Percentiles rank a stretch among this genome's conserved stretches.
These are phyloP conservation scores for Leersia perrieri DNA, from an alignment of 176 grass and related monocot species.

Conservation along the genomic window DNA sequence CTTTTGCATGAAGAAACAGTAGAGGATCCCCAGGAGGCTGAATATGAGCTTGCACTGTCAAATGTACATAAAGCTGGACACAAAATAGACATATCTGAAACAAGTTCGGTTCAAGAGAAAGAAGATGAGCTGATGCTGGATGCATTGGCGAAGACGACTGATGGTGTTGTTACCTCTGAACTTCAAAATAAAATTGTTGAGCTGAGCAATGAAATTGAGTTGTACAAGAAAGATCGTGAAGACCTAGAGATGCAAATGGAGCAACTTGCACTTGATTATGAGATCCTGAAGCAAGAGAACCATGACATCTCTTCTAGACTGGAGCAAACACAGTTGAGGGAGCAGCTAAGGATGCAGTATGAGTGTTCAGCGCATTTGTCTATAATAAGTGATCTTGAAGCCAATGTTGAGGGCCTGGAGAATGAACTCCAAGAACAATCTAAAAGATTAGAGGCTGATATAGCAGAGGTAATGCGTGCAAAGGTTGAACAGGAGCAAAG, in stretches of 20 bases:
- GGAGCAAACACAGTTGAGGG: constrained; percentile 82
- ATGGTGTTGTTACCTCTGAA: constrained; percentile 35
- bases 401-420: constrained; percentile 73
- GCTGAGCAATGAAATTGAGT: constrained; percentile 68
- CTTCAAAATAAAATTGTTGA: constrained; percentile 78
- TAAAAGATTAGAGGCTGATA: constrained; percentile 72
- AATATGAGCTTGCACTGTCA: constrained; percentile 49
- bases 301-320: constrained; percentile 86
- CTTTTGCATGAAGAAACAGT: constrained; percentile 42
- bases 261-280: constrained; percentile 93
- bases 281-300: constrained; percentile 97
- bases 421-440: constrained; percentile 67
- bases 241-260: constrained; percentile 98
- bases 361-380: constrained; percentile 91
- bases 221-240: constrained; percentile 89
- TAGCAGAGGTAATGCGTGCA: constrained; percentile 48
- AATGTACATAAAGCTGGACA: constrained; percentile 44
- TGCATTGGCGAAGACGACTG: constrained; percentile 60
- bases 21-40: constrained; percentile 42
- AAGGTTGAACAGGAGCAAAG: constrained; percentile 87
- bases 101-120: constrained; percentile 43
- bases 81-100: constrained; percentile 52
- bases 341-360: constrained; percentile 87
- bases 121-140: constrained; percentile 68
- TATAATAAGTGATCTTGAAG: constrained; percentile 83